phyloP scores from a whole-genome alignment of 225 moss, liverwort and hornwort genomes.

The Rhytidiadelphus loreus region DNA sequence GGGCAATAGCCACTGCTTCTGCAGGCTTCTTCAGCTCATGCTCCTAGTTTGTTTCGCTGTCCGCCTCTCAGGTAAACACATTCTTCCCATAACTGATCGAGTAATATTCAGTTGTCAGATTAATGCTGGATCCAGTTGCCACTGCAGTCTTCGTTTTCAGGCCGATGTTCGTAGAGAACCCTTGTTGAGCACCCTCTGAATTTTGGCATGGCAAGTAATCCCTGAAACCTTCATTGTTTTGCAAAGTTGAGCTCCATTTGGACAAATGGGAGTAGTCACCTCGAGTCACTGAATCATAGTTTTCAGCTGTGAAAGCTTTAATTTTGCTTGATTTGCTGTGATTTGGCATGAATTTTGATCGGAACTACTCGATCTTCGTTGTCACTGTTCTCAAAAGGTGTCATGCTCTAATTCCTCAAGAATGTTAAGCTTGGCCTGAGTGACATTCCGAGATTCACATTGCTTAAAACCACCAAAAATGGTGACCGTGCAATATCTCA shows the following conservation, averaged over 20 bases:
- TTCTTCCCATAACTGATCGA: not conserved
- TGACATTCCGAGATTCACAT: not conserved
- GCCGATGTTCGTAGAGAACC: not conserved
- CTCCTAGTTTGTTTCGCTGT: not conserved
- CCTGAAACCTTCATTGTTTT: not conserved
- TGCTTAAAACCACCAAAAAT: not conserved
- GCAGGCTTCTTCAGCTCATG: not conserved
- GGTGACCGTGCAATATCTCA: not conserved
- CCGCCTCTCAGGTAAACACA: not conserved
- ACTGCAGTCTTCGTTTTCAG: not conserved
- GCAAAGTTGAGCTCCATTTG: not conserved
- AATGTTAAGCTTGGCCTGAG: not conserved
- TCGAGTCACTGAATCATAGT: not conserved
- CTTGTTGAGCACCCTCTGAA: too few relatives aligned
- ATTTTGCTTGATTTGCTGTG: not conserved
- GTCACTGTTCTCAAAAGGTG: not conserved
- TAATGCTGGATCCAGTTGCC: not conserved
- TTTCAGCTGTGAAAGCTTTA: not conserved
- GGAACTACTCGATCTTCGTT: not conserved
- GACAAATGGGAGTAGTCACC: not conserved
- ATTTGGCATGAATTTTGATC: not conserved
- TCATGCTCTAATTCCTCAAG: too few relatives aligned
- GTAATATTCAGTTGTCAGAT: not conserved
- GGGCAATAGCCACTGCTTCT: not conserved
- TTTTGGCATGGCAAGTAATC: not conserved